Conservation (phyloP, 2,329 filamentous ascomycete genomes). For the Amylocarpus encephaloides region DNA sequence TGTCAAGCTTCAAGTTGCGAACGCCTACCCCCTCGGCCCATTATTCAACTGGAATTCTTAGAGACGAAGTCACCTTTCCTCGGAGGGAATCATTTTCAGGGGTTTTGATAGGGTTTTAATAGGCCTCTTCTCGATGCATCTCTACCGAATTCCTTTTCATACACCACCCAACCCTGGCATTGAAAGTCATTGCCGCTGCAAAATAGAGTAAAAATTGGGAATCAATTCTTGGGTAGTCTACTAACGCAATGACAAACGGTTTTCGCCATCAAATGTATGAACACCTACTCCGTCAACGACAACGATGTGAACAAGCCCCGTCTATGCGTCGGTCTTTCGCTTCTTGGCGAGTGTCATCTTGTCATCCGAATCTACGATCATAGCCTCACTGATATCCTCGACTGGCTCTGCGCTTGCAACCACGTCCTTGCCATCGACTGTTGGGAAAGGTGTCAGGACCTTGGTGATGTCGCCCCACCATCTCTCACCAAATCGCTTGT, state of each 20-base stretch:
- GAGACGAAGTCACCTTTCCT: too few relatives aligned
- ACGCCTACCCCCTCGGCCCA: too few relatives aligned
- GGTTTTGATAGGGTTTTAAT: too few relatives aligned
- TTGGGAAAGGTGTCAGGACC: constrained; percentile 62
- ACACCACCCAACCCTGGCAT: too few relatives aligned
- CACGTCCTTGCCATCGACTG: constrained; percentile 47
- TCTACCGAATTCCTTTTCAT: too few relatives aligned
- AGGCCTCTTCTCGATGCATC: too few relatives aligned
- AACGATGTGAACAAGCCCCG: neutral
- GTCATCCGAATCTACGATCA: constrained; percentile 24
- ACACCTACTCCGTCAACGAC: neutral
- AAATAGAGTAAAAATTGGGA: too few relatives aligned
- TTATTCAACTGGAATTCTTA: too few relatives aligned
- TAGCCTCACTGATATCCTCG: constrained; percentile 28
- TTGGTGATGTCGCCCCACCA: constrained; percentile 71
- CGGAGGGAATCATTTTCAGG: too few relatives aligned
- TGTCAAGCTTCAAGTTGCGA: too few relatives aligned
- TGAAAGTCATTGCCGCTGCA: too few relatives aligned
- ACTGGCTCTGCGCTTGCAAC: constrained; percentile 34
- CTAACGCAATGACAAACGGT: neutral
- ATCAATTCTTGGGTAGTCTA: constrained; percentile 2
- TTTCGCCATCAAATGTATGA: neutral
- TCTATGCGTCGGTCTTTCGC: constrained; percentile 20
- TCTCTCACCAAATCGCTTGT: constrained; percentile 54
- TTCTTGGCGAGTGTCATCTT: constrained; percentile 27